Base-by-base conservation (phyloP, 768 basidiomycete genomes). In the Cystoderma amianthinum region DNA sequence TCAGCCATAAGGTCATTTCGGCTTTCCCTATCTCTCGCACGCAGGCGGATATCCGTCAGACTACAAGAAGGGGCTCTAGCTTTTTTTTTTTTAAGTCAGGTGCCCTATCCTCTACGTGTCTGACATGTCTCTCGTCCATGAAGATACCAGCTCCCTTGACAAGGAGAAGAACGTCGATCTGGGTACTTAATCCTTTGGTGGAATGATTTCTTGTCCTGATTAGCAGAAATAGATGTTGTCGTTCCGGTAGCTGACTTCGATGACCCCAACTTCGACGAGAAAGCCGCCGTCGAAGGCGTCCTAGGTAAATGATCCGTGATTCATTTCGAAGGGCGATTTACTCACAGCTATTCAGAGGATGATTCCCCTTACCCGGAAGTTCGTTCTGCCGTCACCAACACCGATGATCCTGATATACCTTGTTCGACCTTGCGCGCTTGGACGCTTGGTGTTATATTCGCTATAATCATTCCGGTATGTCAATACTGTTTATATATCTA, bases 361-460 rank as follows among this genome's bases (percentile, higher is more conserved):
- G 80, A 82, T 52, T 81, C 79, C 1, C 79, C 81, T 5, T 84
- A 84, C 51, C 76, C 79, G 13, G 81, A 84, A 49, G 82, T 82
- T 18, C 72, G 80, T 20, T 76, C 80, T 33, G 76, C 77, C 35
- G 82, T 82, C 16, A 73, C 80, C 39, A 81, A 80, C 52, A 80
- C 77, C 2, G 84, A 85, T 52, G 83, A 85, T 55, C 72, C 74
- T 25, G 61, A 64, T 30, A 76, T 85, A 44, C 74, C 76, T 5
- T 74, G 72, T 5, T 66, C 64, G 23, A 85, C 84, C 0, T 35
- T 88, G 59, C 76, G 82, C 46, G 81, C 2, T 33, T 86, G 83
- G 82, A 59, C 71, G 4, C 67, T 94, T 36, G 92, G 93, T 36
- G 42, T 91, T 12, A 47, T 74, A 22, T 86, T 76, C 71, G 73